phyloP scores from a whole-genome alignment of 2,329 filamentous ascomycete genomes.

The Incumbomyces lentus region DNA sequence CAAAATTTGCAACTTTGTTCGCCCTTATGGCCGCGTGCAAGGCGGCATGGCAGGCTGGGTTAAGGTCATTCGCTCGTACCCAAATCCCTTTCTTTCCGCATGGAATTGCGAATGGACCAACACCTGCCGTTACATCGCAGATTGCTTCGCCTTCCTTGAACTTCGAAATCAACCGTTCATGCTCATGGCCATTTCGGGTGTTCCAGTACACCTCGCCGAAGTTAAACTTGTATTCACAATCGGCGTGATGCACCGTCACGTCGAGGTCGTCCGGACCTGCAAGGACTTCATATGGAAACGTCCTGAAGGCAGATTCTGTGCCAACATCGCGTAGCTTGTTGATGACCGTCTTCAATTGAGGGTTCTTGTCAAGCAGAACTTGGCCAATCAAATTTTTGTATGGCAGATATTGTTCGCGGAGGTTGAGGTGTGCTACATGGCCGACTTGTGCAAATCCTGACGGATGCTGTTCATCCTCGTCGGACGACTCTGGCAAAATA shows the following conservation, averaged over 20 bases:
- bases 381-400: constrained; percentile 81
- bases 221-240: constrained; percentile 83
- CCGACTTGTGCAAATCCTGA: constrained; percentile 80
- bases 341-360: constrained; percentile 73
- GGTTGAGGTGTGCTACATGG: constrained; percentile 87
- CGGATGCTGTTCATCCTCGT: constrained; percentile 69
- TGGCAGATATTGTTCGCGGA: constrained; percentile 69
- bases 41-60: constrained; percentile 72
- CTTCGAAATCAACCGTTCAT: constrained; percentile 63
- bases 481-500: constrained; percentile 58
- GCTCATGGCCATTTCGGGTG: constrained; percentile 78
- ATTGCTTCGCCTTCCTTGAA: constrained; percentile 82
- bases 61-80: constrained; percentile 94
- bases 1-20: constrained; percentile 73
- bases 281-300: constrained; percentile 85
- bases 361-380: constrained; percentile 83
- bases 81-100: constrained; percentile 84
- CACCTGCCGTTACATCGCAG: constrained; percentile 93
- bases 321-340: constrained; percentile 92
- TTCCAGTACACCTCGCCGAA: constrained; percentile 99
- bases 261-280: constrained; percentile 71
- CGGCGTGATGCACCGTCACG: constrained; percentile 70
- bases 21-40: constrained; percentile 58
- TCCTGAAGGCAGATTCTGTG: constrained; percentile 73
- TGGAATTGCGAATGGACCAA: constrained; percentile 88